Evolutionary conservation across 2,329 filamentous ascomycete genomes (phyloP).

Genomic region (Stachybotrys elegans): DNA sequence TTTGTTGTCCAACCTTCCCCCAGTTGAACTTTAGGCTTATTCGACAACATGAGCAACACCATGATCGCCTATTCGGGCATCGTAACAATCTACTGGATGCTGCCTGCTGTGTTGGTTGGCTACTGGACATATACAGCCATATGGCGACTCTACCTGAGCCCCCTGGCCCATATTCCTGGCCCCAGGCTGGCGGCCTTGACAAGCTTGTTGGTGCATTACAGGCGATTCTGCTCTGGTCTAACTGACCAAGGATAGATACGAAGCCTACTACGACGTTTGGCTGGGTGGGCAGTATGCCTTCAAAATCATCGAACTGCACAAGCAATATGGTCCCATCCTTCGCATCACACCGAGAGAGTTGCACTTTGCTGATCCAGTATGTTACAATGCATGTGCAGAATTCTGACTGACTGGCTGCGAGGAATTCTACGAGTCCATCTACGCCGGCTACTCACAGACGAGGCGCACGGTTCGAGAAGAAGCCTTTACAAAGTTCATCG

Average conservation of each 20-base stretch:
- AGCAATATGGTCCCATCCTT: neutral
- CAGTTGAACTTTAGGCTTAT: no score
- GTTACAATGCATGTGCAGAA: no score
- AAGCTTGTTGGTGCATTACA: neutral
- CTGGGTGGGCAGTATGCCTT: neutral
- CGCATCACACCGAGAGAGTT: neutral
- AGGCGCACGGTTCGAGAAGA: neutral
- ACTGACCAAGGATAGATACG: neutral
- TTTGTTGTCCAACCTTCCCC: no score
- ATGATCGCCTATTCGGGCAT: no score
- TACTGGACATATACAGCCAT: neutral
- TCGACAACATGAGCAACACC: no score
- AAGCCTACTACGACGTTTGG: neutral
- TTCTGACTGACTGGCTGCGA: neutral
- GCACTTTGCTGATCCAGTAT: no score
- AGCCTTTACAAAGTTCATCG: neutral
- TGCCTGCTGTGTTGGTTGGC: neutral
- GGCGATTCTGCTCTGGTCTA: neutral
- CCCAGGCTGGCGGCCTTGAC: neutral
- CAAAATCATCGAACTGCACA: neutral
- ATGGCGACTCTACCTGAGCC: neutral
- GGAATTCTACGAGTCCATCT: neutral
- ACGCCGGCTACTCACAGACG: neutral
- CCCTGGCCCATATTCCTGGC: neutral
- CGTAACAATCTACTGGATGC: neutral